Base-by-base conservation (phyloP, 164 flowering plant genomes). In the Magnolia changhungtana region DNA sequence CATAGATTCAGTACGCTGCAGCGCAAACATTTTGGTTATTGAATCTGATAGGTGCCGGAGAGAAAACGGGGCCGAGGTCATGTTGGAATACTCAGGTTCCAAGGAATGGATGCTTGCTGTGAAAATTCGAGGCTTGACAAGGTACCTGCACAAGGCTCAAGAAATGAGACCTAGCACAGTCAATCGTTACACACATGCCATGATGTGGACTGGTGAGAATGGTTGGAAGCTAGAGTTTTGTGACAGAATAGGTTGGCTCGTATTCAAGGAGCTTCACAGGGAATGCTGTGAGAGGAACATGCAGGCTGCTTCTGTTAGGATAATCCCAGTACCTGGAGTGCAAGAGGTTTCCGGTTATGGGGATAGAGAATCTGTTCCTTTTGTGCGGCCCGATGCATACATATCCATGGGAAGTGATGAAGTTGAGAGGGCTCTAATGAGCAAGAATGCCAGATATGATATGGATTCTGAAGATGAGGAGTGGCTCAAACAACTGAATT, bases 191-290 rank as follows among this genome's bases (percentile, higher is more conserved):
- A 89, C 96, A 18, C 92, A 89, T 83, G 90, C 87, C 72, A 80
- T 87, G 23, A 80, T 92, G 68, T 95, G 98, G 98, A 67, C 80
- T 2, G 84, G 76, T 19, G 90, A 86, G 67, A 83, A 80, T 77
- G 86, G 84, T 82, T 93, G 91, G 97, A 95, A 89, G 83, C 88
- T 95, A 2, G 99, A 95, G 84, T 93, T 95, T 79, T 83, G 85
- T 20, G 78, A 86, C 79, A 79, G 89, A 74, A 79, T 68, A 65
- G 96, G 92, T 74, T 95, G 99, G 99, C 11, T 76, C 1, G 70
- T 82, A 51, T 95, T 95, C 74, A 93, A 90, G 86, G 94, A 94
- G 63, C 86, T 93, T 49, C 85, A 89, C 70, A 90, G 83, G 86
- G 90, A 88, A 75, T 95, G 99, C 77, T 77, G 50, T 24, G 88